Conservation (phyloP, 208 protist genomes). For the Leptomonas pyrrhocoris region DNA sequence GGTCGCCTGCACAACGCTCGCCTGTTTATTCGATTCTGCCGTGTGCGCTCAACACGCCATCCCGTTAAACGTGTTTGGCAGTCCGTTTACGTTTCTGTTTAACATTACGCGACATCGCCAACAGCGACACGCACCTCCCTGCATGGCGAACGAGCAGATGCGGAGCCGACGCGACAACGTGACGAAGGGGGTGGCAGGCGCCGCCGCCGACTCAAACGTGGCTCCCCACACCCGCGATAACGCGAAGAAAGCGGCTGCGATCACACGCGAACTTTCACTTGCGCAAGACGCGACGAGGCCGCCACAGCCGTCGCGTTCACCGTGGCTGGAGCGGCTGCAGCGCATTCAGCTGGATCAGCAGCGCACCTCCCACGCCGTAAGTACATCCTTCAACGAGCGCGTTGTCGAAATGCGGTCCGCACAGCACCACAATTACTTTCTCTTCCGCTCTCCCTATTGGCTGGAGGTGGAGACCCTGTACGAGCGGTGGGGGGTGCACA, state of each 20-base stretch:
- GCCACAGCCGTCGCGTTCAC: background rate
- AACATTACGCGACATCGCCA: conserved; percentile 11
- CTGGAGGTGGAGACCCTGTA: conserved; percentile 27
- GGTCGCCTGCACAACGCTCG: conserved; percentile 33
- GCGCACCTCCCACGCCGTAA: no score
- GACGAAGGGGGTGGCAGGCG: background rate
- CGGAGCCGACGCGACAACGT: background rate
- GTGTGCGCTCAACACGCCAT: conserved; percentile 35
- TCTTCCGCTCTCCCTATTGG: conserved; percentile 63
- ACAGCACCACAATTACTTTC: conserved; percentile 2
- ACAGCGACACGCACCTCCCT: background rate
- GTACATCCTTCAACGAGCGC: background rate
- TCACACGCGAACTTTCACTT: background rate
- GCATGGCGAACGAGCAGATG: background rate
- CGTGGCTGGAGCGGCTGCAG: conserved; percentile 28
- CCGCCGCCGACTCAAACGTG: background rate
- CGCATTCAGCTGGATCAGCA: background rate
- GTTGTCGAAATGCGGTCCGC: background rate
- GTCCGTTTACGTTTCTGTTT: conserved; percentile 15
- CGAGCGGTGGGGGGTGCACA: conserved; percentile 46
- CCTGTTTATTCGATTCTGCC: conserved; percentile 51
- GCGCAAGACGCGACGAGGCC: background rate
- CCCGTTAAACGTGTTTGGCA: conserved; percentile 48
- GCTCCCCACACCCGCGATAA: background rate
- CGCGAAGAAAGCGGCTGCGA: background rate